Conservation (phyloP, 2,329 filamentous ascomycete species). For the Pestalotiopsis sp. region DNA sequence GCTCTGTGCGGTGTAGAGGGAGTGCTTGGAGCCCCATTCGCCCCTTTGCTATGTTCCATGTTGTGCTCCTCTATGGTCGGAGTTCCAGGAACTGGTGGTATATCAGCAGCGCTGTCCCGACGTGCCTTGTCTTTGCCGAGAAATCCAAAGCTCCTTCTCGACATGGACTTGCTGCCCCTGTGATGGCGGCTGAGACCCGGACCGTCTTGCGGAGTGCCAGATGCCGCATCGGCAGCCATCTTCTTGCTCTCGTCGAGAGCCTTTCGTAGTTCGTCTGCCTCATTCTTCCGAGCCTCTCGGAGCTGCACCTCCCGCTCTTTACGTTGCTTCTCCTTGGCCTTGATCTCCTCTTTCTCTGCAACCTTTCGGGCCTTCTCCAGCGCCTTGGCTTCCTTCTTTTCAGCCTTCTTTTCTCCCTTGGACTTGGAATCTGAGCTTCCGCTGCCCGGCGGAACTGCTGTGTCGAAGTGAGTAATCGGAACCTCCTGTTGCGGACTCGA, state of each 20-base stretch:
- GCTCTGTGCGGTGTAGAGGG: slow-evolving; percentile 27
- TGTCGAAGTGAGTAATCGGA: slow-evolving; percentile 31
- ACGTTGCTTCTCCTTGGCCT: slow-evolving; percentile 46
- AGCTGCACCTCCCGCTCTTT: slow-evolving; percentile 38
- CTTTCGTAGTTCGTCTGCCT: slow-evolving; percentile 61
- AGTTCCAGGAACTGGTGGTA: slow-evolving; percentile 8
- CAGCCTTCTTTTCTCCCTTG: slow-evolving; percentile 66
- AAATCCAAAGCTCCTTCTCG: slow-evolving; percentile 74
- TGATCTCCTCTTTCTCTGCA: slow-evolving; percentile 49
- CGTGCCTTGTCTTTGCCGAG: slow-evolving; percentile 55
- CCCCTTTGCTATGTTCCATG: slow-evolving; percentile 24
- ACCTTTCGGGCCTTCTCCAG: slow-evolving; percentile 51
- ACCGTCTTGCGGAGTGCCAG: slow-evolving; percentile 25
- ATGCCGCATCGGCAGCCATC: slow-evolving; percentile 52
- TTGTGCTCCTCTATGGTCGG: slow-evolving; percentile 30
- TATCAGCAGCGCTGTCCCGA: slow-evolving; percentile 36
- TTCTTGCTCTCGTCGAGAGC: slow-evolving; percentile 59
- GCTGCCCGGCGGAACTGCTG: slow-evolving; percentile 20
- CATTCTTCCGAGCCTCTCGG: slow-evolving; percentile 44
- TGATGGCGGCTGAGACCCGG: slow-evolving; percentile 68
- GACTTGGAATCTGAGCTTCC: slow-evolving; percentile 39
- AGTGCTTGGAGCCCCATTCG: slow-evolving; percentile 15
- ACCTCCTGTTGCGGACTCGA: slow-evolving; percentile 27
- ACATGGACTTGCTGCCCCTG: slow-evolving; percentile 77
- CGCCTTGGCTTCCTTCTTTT: slow-evolving; percentile 69